Evolutionary conservation across 2,329 filamentous ascomycete genomes (phyloP).

Genomic region (Pseudogymnoascus sp.): DNA sequence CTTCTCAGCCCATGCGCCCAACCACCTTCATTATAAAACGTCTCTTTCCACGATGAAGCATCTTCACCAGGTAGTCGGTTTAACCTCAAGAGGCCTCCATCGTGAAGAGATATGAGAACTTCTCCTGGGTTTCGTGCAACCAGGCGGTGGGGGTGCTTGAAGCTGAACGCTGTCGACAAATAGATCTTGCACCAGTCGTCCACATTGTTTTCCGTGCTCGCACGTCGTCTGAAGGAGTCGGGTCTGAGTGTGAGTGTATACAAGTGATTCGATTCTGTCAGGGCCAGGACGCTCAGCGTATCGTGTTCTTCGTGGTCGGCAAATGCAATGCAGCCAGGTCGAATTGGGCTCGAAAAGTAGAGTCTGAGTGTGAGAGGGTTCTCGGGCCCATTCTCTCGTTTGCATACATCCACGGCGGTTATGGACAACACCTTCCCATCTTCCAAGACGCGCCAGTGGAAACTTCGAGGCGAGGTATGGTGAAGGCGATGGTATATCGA

Average conservation of each 20-base stretch:
- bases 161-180: conserved; percentile 62
- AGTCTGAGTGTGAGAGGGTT: conserved; percentile 70
- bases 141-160: conserved; percentile 74
- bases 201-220: conserved; percentile 64
- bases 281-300: conserved; percentile 67
- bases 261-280: conserved; percentile 71
- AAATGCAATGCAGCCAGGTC: conserved; percentile 71
- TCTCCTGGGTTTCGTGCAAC: conserved; percentile 65
- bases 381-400: conserved; percentile 55
- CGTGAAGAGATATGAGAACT: conserved; percentile 71
- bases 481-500: conserved; percentile 78
- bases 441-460: conserved; percentile 85
- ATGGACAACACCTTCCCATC: conserved; percentile 74
- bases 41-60: conserved; percentile 56
- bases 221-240: conserved; percentile 67
- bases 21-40: conserved; percentile 63
- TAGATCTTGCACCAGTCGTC: conserved; percentile 69
- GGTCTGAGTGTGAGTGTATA: conserved; percentile 77
- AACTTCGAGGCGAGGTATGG: conserved; percentile 69
- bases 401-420: conserved; percentile 72
- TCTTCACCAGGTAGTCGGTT: conserved; percentile 49
- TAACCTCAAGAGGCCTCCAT: conserved; percentile 67
- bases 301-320: conserved; percentile 73
- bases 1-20: conserved; percentile 61
- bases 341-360: conserved; percentile 64